Percentiles rank a stretch among this genome's conserved stretches.
Evolutionary conservation across 352 stramenopile species (phyloP).

Genomic region (Blastocystis sp.): DNA sequence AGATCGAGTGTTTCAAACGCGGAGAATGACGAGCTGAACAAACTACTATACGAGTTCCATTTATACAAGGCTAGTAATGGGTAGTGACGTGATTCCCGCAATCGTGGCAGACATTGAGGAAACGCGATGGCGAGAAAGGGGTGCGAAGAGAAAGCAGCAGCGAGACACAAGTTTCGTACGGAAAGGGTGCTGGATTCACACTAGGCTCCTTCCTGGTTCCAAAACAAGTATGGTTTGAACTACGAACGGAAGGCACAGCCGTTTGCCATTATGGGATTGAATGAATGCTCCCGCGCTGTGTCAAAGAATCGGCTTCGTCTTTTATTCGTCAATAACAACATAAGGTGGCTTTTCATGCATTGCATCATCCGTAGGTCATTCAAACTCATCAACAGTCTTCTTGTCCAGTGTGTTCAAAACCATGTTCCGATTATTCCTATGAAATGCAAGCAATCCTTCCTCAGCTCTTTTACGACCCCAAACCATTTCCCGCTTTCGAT

Average conservation of each 20-base stretch:
- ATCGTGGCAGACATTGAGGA: conserved; percentile 11
- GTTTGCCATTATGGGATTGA: conserved; percentile 17
- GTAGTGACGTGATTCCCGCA: conserved; percentile 14
- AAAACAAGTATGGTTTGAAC: conserved; percentile 10
- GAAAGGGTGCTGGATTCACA: background rate
- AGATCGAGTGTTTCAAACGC: conserved; percentile 18
- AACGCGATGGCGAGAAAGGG: background rate
- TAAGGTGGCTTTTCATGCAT: background rate
- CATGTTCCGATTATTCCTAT: conserved; percentile 24
- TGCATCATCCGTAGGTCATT: background rate
- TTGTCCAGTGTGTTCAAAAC: conserved; percentile 6
- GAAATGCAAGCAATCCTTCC: background rate
- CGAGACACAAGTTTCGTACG: background rate
- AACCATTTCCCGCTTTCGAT: background rate
- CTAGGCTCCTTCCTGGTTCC: background rate
- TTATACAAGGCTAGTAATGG: background rate
- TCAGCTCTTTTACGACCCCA: background rate
- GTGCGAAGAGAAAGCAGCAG: background rate
- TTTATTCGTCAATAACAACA: conserved; percentile 12
- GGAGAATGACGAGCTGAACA: conserved; percentile 13
- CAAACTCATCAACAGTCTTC: conserved; percentile 4
- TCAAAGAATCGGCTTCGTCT: conserved; percentile 15
- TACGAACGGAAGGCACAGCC: conserved; percentile 21
- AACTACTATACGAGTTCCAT: conserved; percentile 5
- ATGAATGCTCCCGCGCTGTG: conserved; percentile 30